Evolutionary conservation across 2,329 filamentous ascomycete species (phyloP).

Genomic region (Passalora sequoiae): DNA sequence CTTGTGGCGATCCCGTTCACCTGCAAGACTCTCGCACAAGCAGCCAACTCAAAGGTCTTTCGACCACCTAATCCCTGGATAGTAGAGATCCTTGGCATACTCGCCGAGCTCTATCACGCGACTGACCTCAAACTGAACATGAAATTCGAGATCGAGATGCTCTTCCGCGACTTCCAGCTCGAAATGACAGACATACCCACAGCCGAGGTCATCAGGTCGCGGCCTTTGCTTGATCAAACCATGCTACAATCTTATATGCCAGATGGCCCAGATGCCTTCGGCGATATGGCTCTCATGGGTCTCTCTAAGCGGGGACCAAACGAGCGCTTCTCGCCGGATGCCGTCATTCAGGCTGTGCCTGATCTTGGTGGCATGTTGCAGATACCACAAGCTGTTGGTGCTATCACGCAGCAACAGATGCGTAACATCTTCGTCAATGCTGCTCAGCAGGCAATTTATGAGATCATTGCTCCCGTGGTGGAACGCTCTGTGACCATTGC

Average conservation of each 20-base stretch:
- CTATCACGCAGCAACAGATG: constrained; percentile 63
- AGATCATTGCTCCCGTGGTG: constrained; percentile 96
- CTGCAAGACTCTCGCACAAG: constrained; percentile 88
- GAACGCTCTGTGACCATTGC: constrained; percentile 97
- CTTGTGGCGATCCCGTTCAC: constrained; percentile 94
- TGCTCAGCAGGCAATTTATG: constrained; percentile 82
- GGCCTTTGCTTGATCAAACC: constrained; percentile 42
- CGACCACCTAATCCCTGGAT: constrained; percentile 94
- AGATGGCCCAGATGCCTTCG: constrained; percentile 66
- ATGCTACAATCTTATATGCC: constrained; percentile 37
- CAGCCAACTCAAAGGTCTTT: constrained; percentile 79
- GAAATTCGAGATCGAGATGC: constrained; percentile 96
- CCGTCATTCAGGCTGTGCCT: constrained; percentile 73
- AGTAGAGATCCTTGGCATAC: constrained; percentile 87
- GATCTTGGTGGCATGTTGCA: constrained; percentile 74
- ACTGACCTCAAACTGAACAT: constrained; percentile 92
- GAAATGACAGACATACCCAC: constrained; percentile 89
- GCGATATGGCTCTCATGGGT: constrained; percentile 68
- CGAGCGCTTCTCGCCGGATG: constrained; percentile 69
- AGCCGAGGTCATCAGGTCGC: constrained; percentile 76
- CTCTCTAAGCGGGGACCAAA: constrained; percentile 58
- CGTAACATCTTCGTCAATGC: constrained; percentile 75
- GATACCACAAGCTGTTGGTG: constrained; percentile 72
- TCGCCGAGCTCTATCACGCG: constrained; percentile 90
- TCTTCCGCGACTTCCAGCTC: constrained; percentile 87